Base-by-base conservation (phyloP, 1,139 yeast genomes). In the Hemisphaericaspora lyxosophila region DNA sequence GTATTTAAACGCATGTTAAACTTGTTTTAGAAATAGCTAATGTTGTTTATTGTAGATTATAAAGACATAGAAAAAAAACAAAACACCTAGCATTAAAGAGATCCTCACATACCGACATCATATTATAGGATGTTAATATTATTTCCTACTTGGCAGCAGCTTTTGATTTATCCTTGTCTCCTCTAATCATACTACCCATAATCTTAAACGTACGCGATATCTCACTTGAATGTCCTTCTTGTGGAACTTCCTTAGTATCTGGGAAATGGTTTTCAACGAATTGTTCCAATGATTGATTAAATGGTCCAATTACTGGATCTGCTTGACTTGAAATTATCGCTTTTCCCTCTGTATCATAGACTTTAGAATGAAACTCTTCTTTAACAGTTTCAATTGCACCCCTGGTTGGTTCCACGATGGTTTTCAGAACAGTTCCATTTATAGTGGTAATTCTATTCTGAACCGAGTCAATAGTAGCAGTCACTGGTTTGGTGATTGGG, bases 301-400 rank as follows among this genome's bases (percentile, higher is more conserved):
- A 38, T 14, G 90, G 89, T 33, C 63, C 69, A 32, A 84, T 64
- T 13, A 82, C 31, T 4, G 88, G 86, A 53, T 85, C 90, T 22
- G 80, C 58, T 31, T 76, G 73, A 14, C 82, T 67, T 46, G 85
- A 68, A 31, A 85, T 51, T 33, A 80, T 57, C 27, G 85, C 83
- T 50, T 78, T 79, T 13, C 86, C 87, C 29, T 79, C 65, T 8
- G 76, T 67, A 53, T 80, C 80, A 52, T 75, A 74, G 26, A 73
- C 44, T 14, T 36, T 37, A 26, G 40, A 33, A 14, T 44, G 44
- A 30, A 46, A 34, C 18, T 39, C 47, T 20, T 44, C 44, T 17
- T 47, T 45, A 45, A 74, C 67, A 30, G 58, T 60, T 26, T 60
- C 62, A 47, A 79, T 70, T 35, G 69, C 56, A 27, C 66, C 70